A percentile compares a stretch with the other conserved stretches of the same genome.
Evolutionary conservation across 73 alveolate genomes (phyloP).

Genomic region (Paramecium primaurelia): DNA sequence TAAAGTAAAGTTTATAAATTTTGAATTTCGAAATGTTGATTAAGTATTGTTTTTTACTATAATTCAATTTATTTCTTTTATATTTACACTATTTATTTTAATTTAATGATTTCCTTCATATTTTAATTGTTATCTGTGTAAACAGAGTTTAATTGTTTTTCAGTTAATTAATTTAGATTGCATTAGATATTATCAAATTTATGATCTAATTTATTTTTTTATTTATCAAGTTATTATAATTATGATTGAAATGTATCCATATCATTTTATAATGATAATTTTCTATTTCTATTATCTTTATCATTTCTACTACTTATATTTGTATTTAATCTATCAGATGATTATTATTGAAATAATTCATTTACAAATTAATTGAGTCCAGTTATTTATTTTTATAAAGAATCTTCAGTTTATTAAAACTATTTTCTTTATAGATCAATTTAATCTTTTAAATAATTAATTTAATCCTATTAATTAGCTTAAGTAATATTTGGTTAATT

Average conservation of each 20-base stretch:
- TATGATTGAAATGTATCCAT: background rate
- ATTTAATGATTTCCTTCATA: background rate
- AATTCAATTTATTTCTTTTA: background rate
- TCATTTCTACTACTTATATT: background rate
- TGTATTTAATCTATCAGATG: background rate
- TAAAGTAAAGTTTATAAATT: background rate
- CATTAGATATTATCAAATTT: background rate
- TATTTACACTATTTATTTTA: background rate
- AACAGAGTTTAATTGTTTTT: background rate
- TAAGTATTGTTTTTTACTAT: background rate
- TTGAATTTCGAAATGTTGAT: background rate
- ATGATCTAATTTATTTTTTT: background rate
- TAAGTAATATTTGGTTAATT: background rate
- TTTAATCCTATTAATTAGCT: background rate
- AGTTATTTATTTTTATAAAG: background rate
- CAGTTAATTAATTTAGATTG: background rate
- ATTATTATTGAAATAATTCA: background rate
- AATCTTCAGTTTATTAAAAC: background rate
- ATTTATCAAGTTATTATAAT: background rate
- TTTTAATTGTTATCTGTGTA: background rate
- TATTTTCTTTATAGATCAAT: background rate
- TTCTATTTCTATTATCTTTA: background rate
- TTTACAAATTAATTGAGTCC: background rate
- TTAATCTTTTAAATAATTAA: background rate
- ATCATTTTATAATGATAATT: background rate